These are phyloP conservation scores for Paramecium caudatum DNA, from an alignment of 73 alveolate genomes.

Conservation along the genomic window DNA sequence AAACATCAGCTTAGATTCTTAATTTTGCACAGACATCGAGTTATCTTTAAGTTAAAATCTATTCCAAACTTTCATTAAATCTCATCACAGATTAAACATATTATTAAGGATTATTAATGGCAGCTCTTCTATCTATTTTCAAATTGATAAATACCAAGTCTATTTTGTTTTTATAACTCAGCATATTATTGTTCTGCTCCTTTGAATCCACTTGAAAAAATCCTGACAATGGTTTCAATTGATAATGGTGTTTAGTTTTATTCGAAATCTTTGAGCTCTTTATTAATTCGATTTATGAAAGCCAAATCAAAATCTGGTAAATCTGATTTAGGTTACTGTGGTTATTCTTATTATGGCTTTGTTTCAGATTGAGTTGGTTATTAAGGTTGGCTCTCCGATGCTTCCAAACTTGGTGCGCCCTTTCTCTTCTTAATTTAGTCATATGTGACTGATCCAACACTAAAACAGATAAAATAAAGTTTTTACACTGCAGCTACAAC, in stretches of 20 bases:
- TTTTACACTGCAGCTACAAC: no score
- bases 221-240: not conserved
- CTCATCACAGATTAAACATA: not conserved
- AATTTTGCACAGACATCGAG: not conserved
- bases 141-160: not conserved
- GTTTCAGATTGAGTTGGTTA: no score
- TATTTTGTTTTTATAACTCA: not conserved
- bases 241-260: not conserved
- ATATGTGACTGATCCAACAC: no score
- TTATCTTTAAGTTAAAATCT: not conserved
- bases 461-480: no score
- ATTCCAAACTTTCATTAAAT: not conserved
- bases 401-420: no score
- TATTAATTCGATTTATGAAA: constrained; percentile 14
- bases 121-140: not conserved
- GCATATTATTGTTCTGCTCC: not conserved
- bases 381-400: no score
- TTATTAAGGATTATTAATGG: not conserved
- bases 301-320: no score
- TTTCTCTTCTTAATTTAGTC: no score
- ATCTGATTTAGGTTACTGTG: not conserved
- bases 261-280: not conserved
- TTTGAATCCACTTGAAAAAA: not conserved
- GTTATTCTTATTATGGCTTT: no score
- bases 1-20: not conserved